Evolutionary conservation across 495 filamentous ascomycete genomes (phyloP).

Genomic region (Penicillium manginii): DNA sequence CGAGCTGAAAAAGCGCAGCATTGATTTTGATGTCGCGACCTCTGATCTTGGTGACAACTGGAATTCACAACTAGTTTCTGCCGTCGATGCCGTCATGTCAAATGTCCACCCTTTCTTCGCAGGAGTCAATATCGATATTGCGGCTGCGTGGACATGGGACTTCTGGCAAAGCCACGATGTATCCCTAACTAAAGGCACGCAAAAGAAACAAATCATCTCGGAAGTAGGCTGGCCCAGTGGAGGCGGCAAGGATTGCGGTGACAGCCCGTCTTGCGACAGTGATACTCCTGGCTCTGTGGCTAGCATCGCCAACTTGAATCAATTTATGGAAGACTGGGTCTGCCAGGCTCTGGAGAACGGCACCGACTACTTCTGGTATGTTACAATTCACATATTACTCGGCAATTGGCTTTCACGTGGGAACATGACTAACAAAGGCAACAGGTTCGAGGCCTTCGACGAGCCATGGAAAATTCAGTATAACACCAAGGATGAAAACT

Average conservation of each 20-base stretch:
- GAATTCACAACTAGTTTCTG: slow-evolving; percentile 64
- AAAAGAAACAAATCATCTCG: slow-evolving; percentile 71
- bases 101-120: slow-evolving; percentile 98
- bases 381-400: not conserved
- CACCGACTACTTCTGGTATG: slow-evolving; percentile 92
- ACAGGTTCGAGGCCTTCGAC: slow-evolving; percentile 88
- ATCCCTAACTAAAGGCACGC: slow-evolving; percentile 56
- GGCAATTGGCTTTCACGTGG: no score
- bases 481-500: slow-evolving; percentile 70
- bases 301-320: slow-evolving; percentile 82
- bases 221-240: slow-evolving; percentile 92
- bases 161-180: slow-evolving; percentile 78
- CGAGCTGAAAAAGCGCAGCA: slow-evolving; percentile 67
- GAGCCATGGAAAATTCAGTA: slow-evolving; percentile 89
- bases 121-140: slow-evolving; percentile 68
- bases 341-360: slow-evolving; percentile 77
- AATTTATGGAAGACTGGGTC: slow-evolving; percentile 83
- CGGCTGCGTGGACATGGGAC: slow-evolving; percentile 79
- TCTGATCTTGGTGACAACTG: slow-evolving; percentile 91
- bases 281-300: slow-evolving; percentile 67
- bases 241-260: slow-evolving; percentile 81
- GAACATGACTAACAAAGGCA: not conserved
- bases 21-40: slow-evolving; percentile 80
- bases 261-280: slow-evolving; percentile 54
- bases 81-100: slow-evolving; percentile 89